Evolutionary conservation across 257 asterid genomes (phyloP).

Genomic region (Vinca minor): DNA sequence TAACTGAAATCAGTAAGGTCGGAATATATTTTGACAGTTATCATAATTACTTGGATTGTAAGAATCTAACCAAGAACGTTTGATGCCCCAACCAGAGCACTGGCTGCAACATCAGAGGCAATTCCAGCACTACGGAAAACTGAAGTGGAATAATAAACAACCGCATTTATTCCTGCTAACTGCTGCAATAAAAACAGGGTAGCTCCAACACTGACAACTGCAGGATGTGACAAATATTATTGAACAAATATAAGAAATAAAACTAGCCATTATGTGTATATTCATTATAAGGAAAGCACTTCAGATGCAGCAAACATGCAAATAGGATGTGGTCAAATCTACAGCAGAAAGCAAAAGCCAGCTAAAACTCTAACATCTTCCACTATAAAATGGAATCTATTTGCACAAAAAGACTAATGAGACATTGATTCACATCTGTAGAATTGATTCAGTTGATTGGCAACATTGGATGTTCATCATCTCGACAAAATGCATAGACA

Average conservation of each 20-base stretch:
- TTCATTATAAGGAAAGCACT: neutral
- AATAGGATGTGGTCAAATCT: neutral
- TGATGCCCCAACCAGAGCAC: slow-evolving; percentile 93
- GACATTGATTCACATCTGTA: no score
- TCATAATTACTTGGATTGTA: neutral
- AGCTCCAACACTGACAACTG: slow-evolving; percentile 95
- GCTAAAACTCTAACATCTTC: neutral
- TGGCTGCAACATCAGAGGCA: slow-evolving; percentile 86
- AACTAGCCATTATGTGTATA: no score
- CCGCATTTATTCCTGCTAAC: slow-evolving; percentile 91
- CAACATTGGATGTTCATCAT: neutral
- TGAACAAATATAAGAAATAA: neutral
- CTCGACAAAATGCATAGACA: neutral
- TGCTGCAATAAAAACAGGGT: slow-evolving; percentile 85
- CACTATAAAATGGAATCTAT: no score
- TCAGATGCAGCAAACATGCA: neutral
- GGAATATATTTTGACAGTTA: slow-evolving; percentile 11
- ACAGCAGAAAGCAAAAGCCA: neutral
- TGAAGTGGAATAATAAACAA: slow-evolving; percentile 83
- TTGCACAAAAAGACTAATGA: no score
- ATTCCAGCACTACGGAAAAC: slow-evolving; percentile 94
- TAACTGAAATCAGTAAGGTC: slow-evolving; percentile 17
- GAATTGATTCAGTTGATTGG: no score
- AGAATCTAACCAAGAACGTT: slow-evolving; percentile 76
- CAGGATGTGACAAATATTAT: slow-evolving; percentile 12